These are phyloP conservation scores for Urostyla sp. DNA, from an alignment of 73 alveolate genomes.

Conservation along the genomic window DNA sequence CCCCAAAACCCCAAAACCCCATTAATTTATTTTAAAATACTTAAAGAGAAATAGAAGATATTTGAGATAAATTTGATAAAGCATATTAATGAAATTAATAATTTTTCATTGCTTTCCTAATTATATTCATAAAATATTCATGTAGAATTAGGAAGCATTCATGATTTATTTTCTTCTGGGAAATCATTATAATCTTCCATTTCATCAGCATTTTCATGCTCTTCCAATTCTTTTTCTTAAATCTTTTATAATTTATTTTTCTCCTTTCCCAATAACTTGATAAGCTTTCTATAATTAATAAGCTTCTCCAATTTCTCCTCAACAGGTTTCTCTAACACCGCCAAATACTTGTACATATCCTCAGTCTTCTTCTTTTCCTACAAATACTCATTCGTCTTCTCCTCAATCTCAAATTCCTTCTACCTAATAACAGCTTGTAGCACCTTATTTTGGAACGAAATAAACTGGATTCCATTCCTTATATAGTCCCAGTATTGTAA, in stretches of 20 bases:
- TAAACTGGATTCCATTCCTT: constrained; percentile 56
- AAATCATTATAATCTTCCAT: too few species aligned
- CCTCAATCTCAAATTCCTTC: constrained; percentile 30
- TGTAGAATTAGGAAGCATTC: too few species aligned
- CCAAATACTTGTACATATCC: constrained; percentile 57
- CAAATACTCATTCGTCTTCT: constrained; percentile 36
- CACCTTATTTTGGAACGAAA: constrained; percentile 33
- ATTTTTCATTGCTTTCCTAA: too few species aligned
- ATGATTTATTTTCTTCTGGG: too few species aligned
- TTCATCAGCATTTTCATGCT: too few species aligned
- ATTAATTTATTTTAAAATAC: too few species aligned
- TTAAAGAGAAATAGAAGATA: too few species aligned
- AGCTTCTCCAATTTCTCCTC: constrained; percentile 55
- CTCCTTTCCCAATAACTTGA: constrained; percentile 13
- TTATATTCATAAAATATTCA: too few species aligned
- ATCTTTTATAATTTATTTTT: neutral
- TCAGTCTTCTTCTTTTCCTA: constrained; percentile 60
- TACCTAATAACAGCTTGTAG: constrained; percentile 6
- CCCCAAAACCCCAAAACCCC: too few species aligned
- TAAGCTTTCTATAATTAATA: constrained; percentile 37
- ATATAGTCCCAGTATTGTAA: constrained; percentile 70
- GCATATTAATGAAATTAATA: too few species aligned
- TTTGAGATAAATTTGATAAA: too few species aligned
- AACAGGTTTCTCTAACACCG: constrained; percentile 63
- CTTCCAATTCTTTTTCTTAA: too few species aligned